phyloP scores from a whole-genome alignment of 495 filamentous ascomycete genomes.

The Aspergillus campestris region DNA sequence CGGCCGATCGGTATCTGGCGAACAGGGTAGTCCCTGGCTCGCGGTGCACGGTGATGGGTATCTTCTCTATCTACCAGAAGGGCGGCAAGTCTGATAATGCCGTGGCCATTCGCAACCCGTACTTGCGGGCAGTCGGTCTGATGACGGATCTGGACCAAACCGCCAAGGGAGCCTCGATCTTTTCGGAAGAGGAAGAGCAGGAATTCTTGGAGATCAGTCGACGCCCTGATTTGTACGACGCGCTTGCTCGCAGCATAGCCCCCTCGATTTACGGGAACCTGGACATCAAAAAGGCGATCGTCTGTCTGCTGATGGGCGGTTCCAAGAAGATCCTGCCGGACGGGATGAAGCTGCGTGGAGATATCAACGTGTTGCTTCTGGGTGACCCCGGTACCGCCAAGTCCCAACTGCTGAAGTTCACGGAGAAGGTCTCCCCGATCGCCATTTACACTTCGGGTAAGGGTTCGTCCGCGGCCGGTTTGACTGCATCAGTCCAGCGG shows the following conservation, averaged over 20 bases:
- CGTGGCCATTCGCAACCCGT: constrained; percentile 92
- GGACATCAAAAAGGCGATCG: constrained; percentile 98
- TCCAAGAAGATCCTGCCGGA: constrained; percentile 98
- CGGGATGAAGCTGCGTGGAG: constrained; percentile 95
- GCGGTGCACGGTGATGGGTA: constrained; percentile 89
- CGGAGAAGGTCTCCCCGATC: constrained; percentile 92
- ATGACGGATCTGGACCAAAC: constrained; percentile 84
- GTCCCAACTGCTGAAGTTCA: constrained; percentile 95
- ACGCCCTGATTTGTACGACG: constrained; percentile 82
- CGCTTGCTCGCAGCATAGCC: constrained; percentile 86
- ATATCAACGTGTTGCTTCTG: constrained; percentile 95
- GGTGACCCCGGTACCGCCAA: constrained; percentile 99
- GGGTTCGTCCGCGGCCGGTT: constrained; percentile 94
- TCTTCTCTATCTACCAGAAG: constrained; percentile 98
- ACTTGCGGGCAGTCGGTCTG: constrained; percentile 90
- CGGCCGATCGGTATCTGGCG: constrained; percentile 89
- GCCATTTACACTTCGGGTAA: constrained; percentile 99
- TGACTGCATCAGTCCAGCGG: constrained; percentile 94
- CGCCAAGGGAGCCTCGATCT: constrained; percentile 74
- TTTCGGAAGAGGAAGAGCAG: constrained; percentile 94
- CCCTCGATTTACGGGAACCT: constrained; percentile 95
- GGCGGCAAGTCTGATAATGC: constrained; percentile 76
- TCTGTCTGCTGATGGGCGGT: constrained; percentile 88
- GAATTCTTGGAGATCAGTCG: constrained; percentile 92
- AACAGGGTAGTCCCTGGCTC: constrained; percentile 96